Evolutionary conservation across 192 early-diverging fungal genomes (phyloP).

Genomic region (Allomyces macrogynus): DNA sequence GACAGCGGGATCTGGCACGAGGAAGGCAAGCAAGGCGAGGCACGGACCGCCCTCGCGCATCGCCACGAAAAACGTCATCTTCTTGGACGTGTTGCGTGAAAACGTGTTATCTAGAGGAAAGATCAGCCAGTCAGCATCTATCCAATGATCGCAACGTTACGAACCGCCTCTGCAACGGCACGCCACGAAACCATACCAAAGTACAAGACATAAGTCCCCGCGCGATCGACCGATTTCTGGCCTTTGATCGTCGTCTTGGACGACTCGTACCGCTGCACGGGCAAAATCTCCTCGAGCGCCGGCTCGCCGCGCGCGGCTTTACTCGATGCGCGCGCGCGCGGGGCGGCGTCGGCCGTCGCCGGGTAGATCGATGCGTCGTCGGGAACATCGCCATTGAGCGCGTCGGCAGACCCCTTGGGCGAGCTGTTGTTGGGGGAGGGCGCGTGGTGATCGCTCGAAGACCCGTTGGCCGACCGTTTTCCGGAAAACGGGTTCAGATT

Average conservation of each 20-base stretch:
- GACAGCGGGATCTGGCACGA: no score
- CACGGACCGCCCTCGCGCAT: constrained; percentile 20
- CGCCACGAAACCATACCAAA: constrained; percentile 30
- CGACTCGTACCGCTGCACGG: constrained; percentile 68
- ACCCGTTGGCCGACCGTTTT: background rate
- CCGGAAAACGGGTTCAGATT: constrained; percentile 1
- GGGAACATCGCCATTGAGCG: background rate
- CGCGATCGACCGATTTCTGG: constrained; percentile 40
- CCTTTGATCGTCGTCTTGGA: constrained; percentile 69
- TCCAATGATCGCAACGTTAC: no score
- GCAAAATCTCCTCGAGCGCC: constrained; percentile 51
- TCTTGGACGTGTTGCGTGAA: constrained; percentile 56
- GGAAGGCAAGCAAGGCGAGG: no score
- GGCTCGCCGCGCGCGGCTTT: constrained; percentile 19
- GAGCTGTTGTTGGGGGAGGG: no score
- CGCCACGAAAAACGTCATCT: constrained; percentile 47
- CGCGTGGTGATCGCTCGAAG: no score
- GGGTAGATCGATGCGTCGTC: constrained; percentile 7
- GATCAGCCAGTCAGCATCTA: no score
- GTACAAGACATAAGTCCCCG: constrained; percentile 54
- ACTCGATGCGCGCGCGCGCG: background rate
- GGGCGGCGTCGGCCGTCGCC: constrained; percentile 3
- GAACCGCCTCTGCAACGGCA: background rate
- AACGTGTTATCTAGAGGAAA: constrained; percentile 37
- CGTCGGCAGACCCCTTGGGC: no score